Conservation (phyloP, 352 stramenopile genomes). For the Phytophthora idaei region DNA sequence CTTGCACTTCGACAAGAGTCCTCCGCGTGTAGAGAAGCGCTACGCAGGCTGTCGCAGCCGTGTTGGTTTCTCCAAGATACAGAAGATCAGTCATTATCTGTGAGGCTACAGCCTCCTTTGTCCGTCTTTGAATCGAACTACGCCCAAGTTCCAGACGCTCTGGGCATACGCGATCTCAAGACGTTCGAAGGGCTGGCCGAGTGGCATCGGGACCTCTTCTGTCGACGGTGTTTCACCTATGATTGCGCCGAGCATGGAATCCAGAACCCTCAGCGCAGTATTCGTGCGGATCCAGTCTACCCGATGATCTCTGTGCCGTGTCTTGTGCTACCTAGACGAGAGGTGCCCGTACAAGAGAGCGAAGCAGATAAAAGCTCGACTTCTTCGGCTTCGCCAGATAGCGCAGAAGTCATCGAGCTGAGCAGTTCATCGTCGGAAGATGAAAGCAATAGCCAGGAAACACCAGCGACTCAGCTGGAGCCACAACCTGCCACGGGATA, state of each 20-base stretch:
- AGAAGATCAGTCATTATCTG: conserved; percentile 21
- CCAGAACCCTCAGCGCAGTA: conserved; percentile 53
- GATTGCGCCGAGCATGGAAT: conserved; percentile 92
- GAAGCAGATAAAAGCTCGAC: conserved; percentile 11
- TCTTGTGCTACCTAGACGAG: conserved; percentile 30
- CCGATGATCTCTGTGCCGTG: conserved; percentile 49
- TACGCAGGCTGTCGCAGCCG: conserved; percentile 20
- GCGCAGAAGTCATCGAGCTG: conserved; percentile 29
- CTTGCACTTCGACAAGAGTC: not conserved
- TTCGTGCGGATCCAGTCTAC: conserved; percentile 61
- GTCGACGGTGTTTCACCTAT: conserved; percentile 89
- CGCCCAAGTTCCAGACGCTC: conserved; percentile 25
- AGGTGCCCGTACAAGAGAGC: conserved; percentile 17
- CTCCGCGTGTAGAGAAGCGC: conserved; percentile 2
- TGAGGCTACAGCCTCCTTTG: conserved; percentile 50
- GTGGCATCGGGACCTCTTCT: conserved; percentile 89
- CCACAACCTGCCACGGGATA: conserved; percentile 24
- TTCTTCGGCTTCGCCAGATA: conserved; percentile 10
- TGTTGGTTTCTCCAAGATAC: conserved; percentile 46
- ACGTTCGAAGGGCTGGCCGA: conserved; percentile 70
- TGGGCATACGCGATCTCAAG: conserved; percentile 46
- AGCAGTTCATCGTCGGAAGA: conserved; percentile 37
- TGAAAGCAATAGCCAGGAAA: conserved; percentile 19
- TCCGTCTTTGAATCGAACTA: conserved; percentile 68
- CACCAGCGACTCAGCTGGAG: conserved; percentile 25